phyloP scores from a whole-genome alignment of 2,329 filamentous ascomycete species.

The Epichloe uncinata region DNA sequence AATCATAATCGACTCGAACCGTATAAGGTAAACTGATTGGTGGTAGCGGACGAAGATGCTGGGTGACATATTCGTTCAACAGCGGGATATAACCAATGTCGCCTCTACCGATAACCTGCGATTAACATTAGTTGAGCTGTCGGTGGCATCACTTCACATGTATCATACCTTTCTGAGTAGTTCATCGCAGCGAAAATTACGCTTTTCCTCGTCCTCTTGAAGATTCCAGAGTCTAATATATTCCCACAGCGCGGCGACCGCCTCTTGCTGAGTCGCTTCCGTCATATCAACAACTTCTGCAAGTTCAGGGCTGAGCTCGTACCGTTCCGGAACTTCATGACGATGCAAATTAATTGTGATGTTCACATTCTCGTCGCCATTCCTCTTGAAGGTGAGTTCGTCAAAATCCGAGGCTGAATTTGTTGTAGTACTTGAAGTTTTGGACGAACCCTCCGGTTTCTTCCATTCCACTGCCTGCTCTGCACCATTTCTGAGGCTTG shows the following conservation, averaged over 20 bases:
- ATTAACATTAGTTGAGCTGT: slow-evolving; percentile 2
- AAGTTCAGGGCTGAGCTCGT: slow-evolving; percentile 62
- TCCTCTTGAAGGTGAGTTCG: slow-evolving; percentile 79
- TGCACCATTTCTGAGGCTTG: slow-evolving; percentile 39
- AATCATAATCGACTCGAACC: slow-evolving; percentile 79
- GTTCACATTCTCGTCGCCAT: slow-evolving; percentile 84
- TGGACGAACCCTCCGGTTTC: slow-evolving; percentile 50
- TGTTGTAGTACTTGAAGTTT: slow-evolving; percentile 24
- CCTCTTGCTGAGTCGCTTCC: slow-evolving; percentile 77
- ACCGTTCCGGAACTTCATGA: slow-evolving; percentile 78
- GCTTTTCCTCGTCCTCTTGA: slow-evolving; percentile 90
- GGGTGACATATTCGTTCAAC: slow-evolving; percentile 65
- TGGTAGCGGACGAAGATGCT: slow-evolving; percentile 65
- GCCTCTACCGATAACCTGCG: slow-evolving; percentile 56
- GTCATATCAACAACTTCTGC: slow-evolving; percentile 75
- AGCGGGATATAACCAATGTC: slow-evolving; percentile 77
- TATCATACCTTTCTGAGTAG: slow-evolving; percentile 56
- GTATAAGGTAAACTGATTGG: slow-evolving; percentile 82
- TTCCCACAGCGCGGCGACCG: slow-evolving; percentile 88
- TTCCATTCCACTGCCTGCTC: slow-evolving; percentile 70
- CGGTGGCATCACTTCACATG: too few species aligned
- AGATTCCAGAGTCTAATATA: slow-evolving; percentile 78
- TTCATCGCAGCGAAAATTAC: slow-evolving; percentile 83
- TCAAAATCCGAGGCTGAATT: slow-evolving; percentile 70
- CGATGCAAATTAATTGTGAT: slow-evolving; percentile 76